Evolutionary conservation across 192 early-diverging fungal species (phyloP).

Genomic region (Thamnidium elegans): DNA sequence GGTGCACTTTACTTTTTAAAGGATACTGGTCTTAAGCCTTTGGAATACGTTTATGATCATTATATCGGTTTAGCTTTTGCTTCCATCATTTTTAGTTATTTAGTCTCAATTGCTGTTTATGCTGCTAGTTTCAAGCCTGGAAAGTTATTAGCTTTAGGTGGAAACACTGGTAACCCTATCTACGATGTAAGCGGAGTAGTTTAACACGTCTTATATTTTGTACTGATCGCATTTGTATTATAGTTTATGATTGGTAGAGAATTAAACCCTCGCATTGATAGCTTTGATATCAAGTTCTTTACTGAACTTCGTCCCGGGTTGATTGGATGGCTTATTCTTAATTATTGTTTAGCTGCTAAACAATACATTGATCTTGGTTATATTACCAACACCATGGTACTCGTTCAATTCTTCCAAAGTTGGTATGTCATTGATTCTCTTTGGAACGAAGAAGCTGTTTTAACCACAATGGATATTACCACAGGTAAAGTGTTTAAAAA

Average conservation of each 20-base stretch:
- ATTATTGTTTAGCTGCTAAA: slow-evolving; percentile 71
- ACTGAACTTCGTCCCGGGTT: slow-evolving; percentile 91
- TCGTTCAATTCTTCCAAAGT: slow-evolving; percentile 74
- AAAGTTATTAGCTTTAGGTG: slow-evolving; percentile 73
- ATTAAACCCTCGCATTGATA: slow-evolving; percentile 85
- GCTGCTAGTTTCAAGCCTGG: slow-evolving; percentile 65
- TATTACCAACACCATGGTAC: slow-evolving; percentile 73
- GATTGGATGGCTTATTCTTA: slow-evolving; percentile 86
- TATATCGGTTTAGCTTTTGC: slow-evolving; percentile 70
- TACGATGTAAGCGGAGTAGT: slow-evolving; percentile 64
- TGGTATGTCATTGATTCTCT: slow-evolving; percentile 88
- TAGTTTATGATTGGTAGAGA: slow-evolving; percentile 94
- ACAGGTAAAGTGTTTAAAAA: slow-evolving; percentile 40
- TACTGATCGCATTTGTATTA: neutral
- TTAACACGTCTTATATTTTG: neutral
- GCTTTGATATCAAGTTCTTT: slow-evolving; percentile 91
- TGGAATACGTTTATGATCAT: slow-evolving; percentile 83
- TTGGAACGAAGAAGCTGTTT: slow-evolving; percentile 66
- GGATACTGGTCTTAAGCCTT: slow-evolving; percentile 56
- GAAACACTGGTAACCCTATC: slow-evolving; percentile 85
- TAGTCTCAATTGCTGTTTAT: slow-evolving; percentile 71
- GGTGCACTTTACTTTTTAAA: slow-evolving; percentile 41
- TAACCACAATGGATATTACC: slow-evolving; percentile 98
- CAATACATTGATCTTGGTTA: slow-evolving; percentile 67
- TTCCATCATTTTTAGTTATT: slow-evolving; percentile 62